A percentile compares a stretch with the other conserved stretches of the same genome.
These are phyloP conservation scores for Dipteronia sinensis DNA, from an alignment of 345 rosid species.

Conservation along the genomic window DNA sequence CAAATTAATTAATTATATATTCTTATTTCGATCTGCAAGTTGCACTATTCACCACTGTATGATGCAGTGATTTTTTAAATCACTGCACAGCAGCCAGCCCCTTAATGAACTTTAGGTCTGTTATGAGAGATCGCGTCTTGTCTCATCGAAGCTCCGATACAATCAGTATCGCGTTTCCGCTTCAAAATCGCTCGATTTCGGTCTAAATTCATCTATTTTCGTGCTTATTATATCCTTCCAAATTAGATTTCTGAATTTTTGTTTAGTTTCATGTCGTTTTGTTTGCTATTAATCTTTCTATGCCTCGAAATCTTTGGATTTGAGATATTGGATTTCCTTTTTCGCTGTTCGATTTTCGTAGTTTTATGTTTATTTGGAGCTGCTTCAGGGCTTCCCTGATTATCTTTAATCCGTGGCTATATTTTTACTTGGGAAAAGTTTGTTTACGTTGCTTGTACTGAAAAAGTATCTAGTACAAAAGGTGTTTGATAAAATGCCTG, in stretches of 20 bases:
- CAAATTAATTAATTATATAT: no score
- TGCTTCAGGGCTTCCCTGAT: neutral
- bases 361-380: neutral
- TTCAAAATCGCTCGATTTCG: conserved; percentile 2
- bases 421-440: neutral
- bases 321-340: neutral
- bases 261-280: neutral
- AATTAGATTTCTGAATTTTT: neutral
- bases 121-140: neutral
- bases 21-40: no score
- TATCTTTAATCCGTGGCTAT: neutral
- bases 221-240: neutral
- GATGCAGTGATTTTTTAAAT: no score
- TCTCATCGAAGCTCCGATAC: neutral
- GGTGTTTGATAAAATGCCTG: conserved; percentile 1
- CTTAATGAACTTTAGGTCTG: no score
- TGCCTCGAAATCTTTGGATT: no score
- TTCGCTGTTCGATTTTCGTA: neutral
- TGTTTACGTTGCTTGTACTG: neutral
- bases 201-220: conserved; percentile 15
- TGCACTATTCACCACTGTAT: no score
- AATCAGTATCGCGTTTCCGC: neutral
- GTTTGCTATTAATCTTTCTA: no score
- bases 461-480: neutral
- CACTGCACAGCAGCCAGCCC: no score